Evolutionary conservation across 768 basidiomycete species (phyloP), one percentile per base, ranked within the genome.

Genomic region (Mycena amicta): DNA sequence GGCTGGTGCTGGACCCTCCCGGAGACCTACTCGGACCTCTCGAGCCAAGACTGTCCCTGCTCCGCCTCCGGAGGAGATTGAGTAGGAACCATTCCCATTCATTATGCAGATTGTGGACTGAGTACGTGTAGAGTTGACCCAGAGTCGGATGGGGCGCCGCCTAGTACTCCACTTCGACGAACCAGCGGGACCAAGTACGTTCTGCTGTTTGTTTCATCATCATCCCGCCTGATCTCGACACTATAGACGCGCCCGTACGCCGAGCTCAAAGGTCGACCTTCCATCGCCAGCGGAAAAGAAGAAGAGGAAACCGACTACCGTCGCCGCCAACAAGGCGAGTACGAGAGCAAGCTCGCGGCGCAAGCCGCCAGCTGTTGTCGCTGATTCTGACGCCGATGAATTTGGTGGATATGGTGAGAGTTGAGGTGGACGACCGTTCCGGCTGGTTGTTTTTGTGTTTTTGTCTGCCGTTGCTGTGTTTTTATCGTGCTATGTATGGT

Each of bases 241-340:
- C 13, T 39, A 11, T 28, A 63, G 62, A 57, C 23, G 62, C 16
- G 55, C 43, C 3, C 62, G 62, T 8, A 53, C 57, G 3, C 62
- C 62, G 4, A 45, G 57, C 26, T 43, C 61, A 13, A 58, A 62
- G 30, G 0, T 55, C 15, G 50, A 54, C 6, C 31, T 63, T 16
- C 58, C 62, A 11, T 63, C 62, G 6, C 62, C 62, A 4, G 58
- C 55, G 3, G 58, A 60, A 12, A 63, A 50, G 45, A 63, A 63
- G 45, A 63, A 63, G 37, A 55, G 58, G 25, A 57, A 52, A 27
- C 4, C 49, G 40, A 6, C 33, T 27, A 26, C 25, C 5, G 47
- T 28, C n/a, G 25, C 46, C 3, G 22, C 57, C 47, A 25, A 4
- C 25, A 28, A 8, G 5, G 27, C 23, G 47, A 23, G 47, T 27